These are phyloP conservation scores for Leucocoprinus birnbaumii DNA, from an alignment of 768 basidiomycete genomes.

Conservation along the genomic window DNA sequence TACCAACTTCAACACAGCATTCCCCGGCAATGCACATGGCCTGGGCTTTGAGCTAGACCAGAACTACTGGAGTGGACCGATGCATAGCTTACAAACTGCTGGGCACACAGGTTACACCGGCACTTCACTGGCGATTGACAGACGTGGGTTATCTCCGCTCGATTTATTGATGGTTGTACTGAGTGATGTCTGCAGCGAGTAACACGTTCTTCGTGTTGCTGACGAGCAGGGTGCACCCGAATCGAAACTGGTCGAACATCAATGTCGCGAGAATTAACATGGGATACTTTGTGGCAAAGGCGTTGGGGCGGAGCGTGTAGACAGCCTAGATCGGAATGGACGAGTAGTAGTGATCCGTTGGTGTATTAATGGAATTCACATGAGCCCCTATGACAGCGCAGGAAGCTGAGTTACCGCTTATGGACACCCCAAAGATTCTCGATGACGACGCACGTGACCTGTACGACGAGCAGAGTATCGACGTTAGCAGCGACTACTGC, in stretches of 20 bases:
- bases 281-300: constrained; percentile 19
- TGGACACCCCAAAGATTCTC: constrained; percentile 12
- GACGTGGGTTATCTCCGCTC: constrained; percentile 17
- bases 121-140: constrained; percentile 24
- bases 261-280: constrained; percentile 20
- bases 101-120: constrained; percentile 26
- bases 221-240: constrained; percentile 25
- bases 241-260: constrained; percentile 24
- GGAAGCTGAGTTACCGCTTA: background rate
- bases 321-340: no score
- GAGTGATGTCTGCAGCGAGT: constrained; percentile 17
- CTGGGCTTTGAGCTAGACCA: constrained; percentile 26
- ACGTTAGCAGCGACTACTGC: background rate
- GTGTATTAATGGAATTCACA: constrained; percentile 3
- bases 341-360: background rate
- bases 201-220: constrained; percentile 26
- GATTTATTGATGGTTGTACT: background rate
- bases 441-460: constrained; percentile 4
- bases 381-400: background rate
- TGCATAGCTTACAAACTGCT: constrained; percentile 24
- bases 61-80: constrained; percentile 25
- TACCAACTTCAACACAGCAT: constrained; percentile 22
- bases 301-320: constrained; percentile 15
- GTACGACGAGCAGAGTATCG: background rate
- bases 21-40: constrained; percentile 25